Evolutionary conservation across 1,284 basidiomycete genomes (phyloP).

Genomic region (Ceratobasidium papillatum): DNA sequence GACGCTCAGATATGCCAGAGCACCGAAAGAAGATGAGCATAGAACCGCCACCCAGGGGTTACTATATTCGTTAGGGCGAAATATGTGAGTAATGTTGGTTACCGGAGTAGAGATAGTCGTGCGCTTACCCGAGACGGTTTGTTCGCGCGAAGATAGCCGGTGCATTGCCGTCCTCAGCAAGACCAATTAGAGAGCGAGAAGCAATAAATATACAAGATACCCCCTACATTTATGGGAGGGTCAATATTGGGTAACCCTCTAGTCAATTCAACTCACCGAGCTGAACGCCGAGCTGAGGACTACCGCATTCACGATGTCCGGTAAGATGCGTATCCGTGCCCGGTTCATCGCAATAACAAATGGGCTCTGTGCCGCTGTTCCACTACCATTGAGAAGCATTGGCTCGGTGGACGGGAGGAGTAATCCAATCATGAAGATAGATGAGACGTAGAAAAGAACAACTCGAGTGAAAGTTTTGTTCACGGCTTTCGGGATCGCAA

Average conservation of each 20-base stretch:
- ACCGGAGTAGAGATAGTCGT: not conserved
- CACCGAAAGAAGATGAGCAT: slow-evolving; percentile 42
- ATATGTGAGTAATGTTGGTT: not conserved
- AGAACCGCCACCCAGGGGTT: slow-evolving; percentile 50
- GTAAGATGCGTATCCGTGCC: slow-evolving; percentile 51
- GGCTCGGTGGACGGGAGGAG: slow-evolving; percentile 47
- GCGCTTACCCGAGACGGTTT: slow-evolving; percentile 44
- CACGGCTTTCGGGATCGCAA: slow-evolving; percentile 46
- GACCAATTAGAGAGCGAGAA: slow-evolving; percentile 43
- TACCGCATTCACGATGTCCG: slow-evolving; percentile 51
- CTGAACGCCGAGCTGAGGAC: slow-evolving; percentile 52
- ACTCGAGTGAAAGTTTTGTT: slow-evolving; percentile 44
- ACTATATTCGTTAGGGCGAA: slow-evolving; percentile 18
- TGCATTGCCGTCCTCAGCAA: slow-evolving; percentile 49
- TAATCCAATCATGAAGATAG: slow-evolving; percentile 46
- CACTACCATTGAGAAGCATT: slow-evolving; percentile 43
- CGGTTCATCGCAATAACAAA: slow-evolving; percentile 52
- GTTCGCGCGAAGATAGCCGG: slow-evolving; percentile 48
- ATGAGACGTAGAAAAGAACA: slow-evolving; percentile 46
- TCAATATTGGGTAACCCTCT: not conserved
- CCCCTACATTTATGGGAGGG: slow-evolving; percentile 37
- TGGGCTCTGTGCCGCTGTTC: slow-evolving; percentile 45
- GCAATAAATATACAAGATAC: slow-evolving; percentile 45
- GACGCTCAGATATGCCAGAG: slow-evolving; percentile 44
- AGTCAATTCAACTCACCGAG: slow-evolving; percentile 45